A percentile compares a stretch with the other conserved stretches of the same genome.
Conservation (phyloP, 148 eudicot species). For the Vaccinium macrocarpon region DNA sequence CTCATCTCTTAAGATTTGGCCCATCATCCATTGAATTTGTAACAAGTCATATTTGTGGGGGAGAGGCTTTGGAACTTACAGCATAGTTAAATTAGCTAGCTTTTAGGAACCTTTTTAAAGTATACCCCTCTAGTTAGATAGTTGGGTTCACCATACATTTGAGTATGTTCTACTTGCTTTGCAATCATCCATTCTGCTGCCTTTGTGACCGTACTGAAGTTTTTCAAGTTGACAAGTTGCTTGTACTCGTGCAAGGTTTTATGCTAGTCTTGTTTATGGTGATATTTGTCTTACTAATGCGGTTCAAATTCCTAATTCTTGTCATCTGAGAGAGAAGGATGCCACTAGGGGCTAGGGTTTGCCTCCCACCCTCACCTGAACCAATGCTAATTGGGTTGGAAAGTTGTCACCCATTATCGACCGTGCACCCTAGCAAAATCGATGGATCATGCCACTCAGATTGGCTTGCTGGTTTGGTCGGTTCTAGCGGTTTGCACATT, state of each 20-base stretch:
- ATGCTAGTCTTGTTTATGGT: too few relatives aligned
- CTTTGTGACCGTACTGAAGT: background rate
- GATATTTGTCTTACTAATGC: background rate
- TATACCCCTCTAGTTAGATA: background rate
- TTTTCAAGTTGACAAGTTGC: constrained; percentile 8
- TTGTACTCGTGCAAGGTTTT: constrained; percentile 12
- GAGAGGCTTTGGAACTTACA: background rate
- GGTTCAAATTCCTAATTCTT: background rate
- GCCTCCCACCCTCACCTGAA: too few relatives aligned
- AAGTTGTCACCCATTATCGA: too few relatives aligned
- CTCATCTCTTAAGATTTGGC: background rate
- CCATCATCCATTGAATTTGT: background rate
- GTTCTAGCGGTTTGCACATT: too few relatives aligned
- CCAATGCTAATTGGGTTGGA: too few relatives aligned
- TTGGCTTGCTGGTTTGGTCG: too few relatives aligned
- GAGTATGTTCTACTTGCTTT: constrained; percentile 2
- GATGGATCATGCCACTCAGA: too few relatives aligned
- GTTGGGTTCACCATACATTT: constrained; percentile 1
- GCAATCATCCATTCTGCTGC: background rate
- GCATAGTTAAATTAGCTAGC: background rate
- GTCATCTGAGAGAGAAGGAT: background rate
- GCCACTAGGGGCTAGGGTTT: too few relatives aligned
- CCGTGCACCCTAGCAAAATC: too few relatives aligned
- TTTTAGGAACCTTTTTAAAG: background rate
- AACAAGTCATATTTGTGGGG: background rate